These are phyloP conservation scores for Citrullus amarus DNA, from an alignment of 306 rosid species.

Conservation along the genomic window DNA sequence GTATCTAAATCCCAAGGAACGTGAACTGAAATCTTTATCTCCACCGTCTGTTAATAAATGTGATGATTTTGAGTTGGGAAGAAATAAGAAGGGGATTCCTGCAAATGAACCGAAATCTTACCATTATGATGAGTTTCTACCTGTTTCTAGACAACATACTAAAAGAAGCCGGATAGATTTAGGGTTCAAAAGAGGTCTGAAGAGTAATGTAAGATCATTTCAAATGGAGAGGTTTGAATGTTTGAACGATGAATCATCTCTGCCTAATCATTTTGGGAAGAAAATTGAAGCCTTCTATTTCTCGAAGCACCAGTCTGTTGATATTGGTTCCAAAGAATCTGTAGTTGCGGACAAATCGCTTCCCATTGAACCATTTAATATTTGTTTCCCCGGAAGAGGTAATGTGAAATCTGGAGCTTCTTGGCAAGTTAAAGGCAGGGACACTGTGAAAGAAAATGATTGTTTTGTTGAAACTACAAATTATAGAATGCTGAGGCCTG, in stretches of 20 bases:
- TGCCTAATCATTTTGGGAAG: conserved; percentile 14
- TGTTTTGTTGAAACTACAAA: neutral
- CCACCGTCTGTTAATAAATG: neutral
- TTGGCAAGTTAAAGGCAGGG: neutral
- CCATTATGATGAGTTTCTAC: neutral
- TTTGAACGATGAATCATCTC: conserved; percentile 1
- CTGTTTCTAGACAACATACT: neutral
- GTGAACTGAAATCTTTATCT: neutral
- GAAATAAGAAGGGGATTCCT: neutral
- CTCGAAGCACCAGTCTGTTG: neutral
- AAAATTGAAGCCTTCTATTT: conserved; percentile 2
- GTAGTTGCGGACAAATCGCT: neutral
- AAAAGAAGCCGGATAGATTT: conserved; percentile 12
- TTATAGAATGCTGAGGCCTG: conserved; percentile 29
- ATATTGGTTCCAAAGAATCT: neutral
- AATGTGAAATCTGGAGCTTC: neutral
- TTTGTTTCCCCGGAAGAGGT: conserved; percentile 20
- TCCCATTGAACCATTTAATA: conserved; percentile 20
- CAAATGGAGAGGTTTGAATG: neutral
- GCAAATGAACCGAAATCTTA: neutral
- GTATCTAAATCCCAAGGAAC: neutral
- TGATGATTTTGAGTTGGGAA: neutral
- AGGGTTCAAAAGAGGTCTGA: neutral
- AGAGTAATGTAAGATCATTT: neutral
- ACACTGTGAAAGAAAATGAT: conserved; percentile 4